Evolutionary conservation across 116 monocot genomes (phyloP).

Genomic region (Dioscorea cayenensis): DNA sequence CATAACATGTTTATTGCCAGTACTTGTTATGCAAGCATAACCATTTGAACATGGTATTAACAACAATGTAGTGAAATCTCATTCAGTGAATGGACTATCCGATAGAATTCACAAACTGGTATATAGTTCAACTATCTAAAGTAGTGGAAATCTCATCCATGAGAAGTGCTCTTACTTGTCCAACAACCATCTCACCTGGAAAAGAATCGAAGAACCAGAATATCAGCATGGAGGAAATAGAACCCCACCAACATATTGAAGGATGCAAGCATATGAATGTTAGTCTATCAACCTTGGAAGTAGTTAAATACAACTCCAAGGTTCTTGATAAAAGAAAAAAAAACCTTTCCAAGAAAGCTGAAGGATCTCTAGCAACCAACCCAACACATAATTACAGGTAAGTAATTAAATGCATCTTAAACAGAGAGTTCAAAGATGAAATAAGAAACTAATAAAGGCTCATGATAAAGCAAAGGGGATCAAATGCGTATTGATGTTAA

Average conservation of each 20-base stretch:
- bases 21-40: too few species aligned
- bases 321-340: not conserved
- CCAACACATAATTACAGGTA: not conserved
- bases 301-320: not conserved
- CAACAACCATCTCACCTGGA: conserved; percentile 85
- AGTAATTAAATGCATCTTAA: not conserved
- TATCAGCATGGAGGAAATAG: not conserved
- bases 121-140: conserved; percentile 81
- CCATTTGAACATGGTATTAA: too few species aligned
- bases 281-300: not conserved
- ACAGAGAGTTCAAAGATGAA: too few species aligned
- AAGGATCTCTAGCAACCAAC: not conserved
- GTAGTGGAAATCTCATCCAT: conserved; percentile 95
- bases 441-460: too few species aligned
- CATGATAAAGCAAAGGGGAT: too few species aligned
- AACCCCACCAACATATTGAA: not conserved
- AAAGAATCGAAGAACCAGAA: not conserved
- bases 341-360: conserved; percentile 8
- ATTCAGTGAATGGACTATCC: conserved; percentile 45
- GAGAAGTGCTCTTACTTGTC: conserved; percentile 78
- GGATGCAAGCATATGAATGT: too few species aligned
- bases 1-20: too few species aligned
- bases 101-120: conserved; percentile 69
- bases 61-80: too few species aligned
- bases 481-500: too few species aligned